These are phyloP conservation scores for Cladosporium sphaerospermum DNA, from an alignment of 2,329 filamentous ascomycete genomes.

Conservation along the genomic window DNA sequence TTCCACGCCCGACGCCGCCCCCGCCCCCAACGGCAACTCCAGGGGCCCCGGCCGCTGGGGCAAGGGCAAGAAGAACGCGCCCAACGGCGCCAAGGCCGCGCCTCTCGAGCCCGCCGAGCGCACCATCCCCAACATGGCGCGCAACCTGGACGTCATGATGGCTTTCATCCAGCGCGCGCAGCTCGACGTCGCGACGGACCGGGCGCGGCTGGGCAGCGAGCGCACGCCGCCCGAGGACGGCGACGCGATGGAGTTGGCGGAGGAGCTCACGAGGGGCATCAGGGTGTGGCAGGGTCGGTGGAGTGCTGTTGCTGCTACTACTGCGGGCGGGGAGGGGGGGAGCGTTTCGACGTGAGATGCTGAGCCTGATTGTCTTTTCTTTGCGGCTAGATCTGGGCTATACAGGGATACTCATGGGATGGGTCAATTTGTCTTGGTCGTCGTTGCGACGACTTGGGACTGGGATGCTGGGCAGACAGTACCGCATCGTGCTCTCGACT, in stretches of 20 bases:
- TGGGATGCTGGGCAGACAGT: no score
- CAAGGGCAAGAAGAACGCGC: constrained; percentile 17
- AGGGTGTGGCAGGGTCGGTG: constrained; percentile 10
- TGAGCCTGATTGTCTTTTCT: background rate
- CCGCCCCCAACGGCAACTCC: constrained; percentile 6
- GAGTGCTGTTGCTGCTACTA: background rate
- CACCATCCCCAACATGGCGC: constrained; percentile 41
- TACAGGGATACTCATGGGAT: background rate
- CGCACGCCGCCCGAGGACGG: constrained; percentile 2
- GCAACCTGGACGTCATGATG: constrained; percentile 68
- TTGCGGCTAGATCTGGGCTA: no score
- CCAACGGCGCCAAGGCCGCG: constrained; percentile 39
- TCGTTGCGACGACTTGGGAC: no score
- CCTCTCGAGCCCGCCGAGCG: constrained; percentile 71
- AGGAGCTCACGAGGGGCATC: constrained; percentile 2
- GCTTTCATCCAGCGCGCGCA: constrained; percentile 88
- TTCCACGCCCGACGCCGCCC: background rate
- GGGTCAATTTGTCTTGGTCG: no score
- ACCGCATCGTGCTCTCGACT: no score
- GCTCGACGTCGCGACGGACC: constrained; percentile 69
- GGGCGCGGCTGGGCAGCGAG: constrained; percentile 34
- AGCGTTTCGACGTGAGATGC: background rate
- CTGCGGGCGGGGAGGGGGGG: background rate
- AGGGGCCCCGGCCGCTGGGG: constrained; percentile 13
- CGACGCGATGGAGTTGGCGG: constrained; percentile 8